Base-by-base conservation (phyloP, 1,139 yeast genomes). In the Pneumocystis murina region DNA sequence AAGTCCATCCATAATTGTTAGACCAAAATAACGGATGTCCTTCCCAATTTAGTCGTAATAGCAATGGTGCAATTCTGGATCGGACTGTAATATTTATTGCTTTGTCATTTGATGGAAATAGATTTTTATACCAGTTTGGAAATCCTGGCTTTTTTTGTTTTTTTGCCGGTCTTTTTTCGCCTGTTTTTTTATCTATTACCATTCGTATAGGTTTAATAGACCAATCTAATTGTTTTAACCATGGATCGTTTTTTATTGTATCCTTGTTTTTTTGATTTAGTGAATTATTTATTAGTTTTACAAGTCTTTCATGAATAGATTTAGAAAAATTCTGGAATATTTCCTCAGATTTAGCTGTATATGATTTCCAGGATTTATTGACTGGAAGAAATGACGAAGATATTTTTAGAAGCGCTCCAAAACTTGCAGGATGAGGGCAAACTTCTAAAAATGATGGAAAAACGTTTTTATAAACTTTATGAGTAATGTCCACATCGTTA, bases 141-240 rank as follows among this genome's bases (percentile, higher is more conserved):
- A 80, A 89, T 0, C 97, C 97, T 0, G 96, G 94, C 63, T 89
- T 72, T 70, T 82, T 90, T 72, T 89, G 95, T 40, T 82, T 83
- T 63, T 90, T 88, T 35, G 72, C 73, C 3, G 70, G 72, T 17
- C 75, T 66, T 4, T 71, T 73, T 7, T 73, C 73, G n/a, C 77
- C 80, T 0, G 88, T 88, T n/a, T 77, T 77, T 3, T 95, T 95
- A 55, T 82, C 80, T 72, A 88, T 90, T 20, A 85, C 87, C 63
- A 83, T 70, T 65, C 83, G 80, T 0, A 80, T 74, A 1, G 87
- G 85, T 61, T 79, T 79, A 2, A 84, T 76, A 0, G 83, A 80
- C 99, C 99, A 94, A 72, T 94, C 90, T 65, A 94, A 77, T 72
- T 94, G 98, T 3, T 79, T 77, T 54, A 91, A 76, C 98, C 98